Evolutionary conservation across 331 rosid genomes (phyloP).

Genomic region (Prunus yedoensis): DNA sequence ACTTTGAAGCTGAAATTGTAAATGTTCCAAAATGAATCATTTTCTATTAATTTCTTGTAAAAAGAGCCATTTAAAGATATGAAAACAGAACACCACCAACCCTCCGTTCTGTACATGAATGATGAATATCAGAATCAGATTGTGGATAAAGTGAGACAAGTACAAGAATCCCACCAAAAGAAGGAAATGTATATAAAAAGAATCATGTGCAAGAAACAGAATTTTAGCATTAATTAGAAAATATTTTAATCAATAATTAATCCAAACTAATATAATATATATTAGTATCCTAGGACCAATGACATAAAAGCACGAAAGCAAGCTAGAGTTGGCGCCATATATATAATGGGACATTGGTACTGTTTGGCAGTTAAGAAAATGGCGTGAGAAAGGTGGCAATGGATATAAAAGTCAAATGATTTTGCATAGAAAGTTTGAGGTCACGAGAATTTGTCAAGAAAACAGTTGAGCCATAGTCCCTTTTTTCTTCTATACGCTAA

Average conservation of each 20-base stretch:
- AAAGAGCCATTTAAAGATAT: neutral
- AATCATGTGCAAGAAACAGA: neutral
- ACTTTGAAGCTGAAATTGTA: neutral
- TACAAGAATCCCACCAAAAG: neutral
- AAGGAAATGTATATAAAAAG: neutral
- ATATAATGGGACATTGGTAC: neutral
- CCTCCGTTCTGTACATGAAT: neutral
- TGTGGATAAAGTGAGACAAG: neutral
- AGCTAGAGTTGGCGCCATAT: neutral
- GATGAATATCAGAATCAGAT: neutral
- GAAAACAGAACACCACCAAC: slow-evolving; percentile 5
- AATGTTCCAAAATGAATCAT: neutral
- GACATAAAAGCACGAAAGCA: neutral
- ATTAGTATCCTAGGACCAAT: neutral
- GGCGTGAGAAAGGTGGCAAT: slow-evolving; percentile 27
- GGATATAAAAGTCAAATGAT: slow-evolving; percentile 7
- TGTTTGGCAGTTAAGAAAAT: slow-evolving; percentile 17
- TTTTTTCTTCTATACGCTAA: neutral
- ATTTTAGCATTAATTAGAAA: neutral
- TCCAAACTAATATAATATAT: neutral
- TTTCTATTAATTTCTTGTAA: neutral
- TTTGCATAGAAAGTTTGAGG: neutral
- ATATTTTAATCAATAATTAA: neutral
- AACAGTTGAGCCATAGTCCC: slow-evolving; percentile 20
- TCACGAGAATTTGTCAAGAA: slow-evolving; percentile 31